These are phyloP conservation scores for Daldinia bambusicola DNA, from an alignment of 495 filamentous ascomycete genomes.

Conservation along the genomic window DNA sequence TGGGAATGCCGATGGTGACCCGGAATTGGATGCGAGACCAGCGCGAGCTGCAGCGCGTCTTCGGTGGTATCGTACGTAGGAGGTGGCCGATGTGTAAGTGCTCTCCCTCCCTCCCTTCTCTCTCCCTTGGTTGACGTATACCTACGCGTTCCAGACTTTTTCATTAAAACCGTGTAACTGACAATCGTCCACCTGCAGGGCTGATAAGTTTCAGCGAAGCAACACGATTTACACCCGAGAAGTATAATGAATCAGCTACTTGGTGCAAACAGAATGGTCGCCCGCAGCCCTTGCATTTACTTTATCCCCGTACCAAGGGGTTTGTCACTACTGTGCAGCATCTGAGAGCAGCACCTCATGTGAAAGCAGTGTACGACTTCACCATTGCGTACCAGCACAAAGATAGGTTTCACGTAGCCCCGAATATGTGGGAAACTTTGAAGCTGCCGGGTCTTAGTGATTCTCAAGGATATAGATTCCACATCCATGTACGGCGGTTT, in stretches of 20 bases:
- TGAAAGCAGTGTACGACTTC: slow-evolving; percentile 68
- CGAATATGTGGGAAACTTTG: slow-evolving; percentile 64
- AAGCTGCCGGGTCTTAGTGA: slow-evolving; percentile 51
- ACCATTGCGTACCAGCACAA: slow-evolving; percentile 64
- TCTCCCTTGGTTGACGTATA: slow-evolving; percentile 1
- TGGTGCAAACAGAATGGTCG: slow-evolving; percentile 61
- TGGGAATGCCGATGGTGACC: slow-evolving; percentile 69
- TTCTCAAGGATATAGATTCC: slow-evolving; percentile 56
- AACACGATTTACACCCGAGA: slow-evolving; percentile 64
- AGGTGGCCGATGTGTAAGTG: slow-evolving; percentile 66
- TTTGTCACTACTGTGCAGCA: slow-evolving; percentile 66
- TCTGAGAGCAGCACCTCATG: slow-evolving; percentile 60
- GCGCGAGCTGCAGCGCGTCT: slow-evolving; percentile 63
- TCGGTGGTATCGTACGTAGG: slow-evolving; percentile 57
- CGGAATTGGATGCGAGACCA: slow-evolving; percentile 65
- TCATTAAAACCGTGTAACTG: slow-evolving; percentile 13
- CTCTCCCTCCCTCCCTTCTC: background rate
- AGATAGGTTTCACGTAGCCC: slow-evolving; percentile 57
- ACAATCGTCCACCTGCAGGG: slow-evolving; percentile 49
- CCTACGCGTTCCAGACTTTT: slow-evolving; percentile 11
- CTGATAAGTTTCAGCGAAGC: slow-evolving; percentile 69
- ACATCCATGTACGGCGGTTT: slow-evolving; percentile 62
- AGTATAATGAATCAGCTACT: slow-evolving; percentile 58
- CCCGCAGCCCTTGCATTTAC: slow-evolving; percentile 61
- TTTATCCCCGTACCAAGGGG: slow-evolving; percentile 67